These are phyloP conservation scores for Yarrowia galli DNA, from an alignment of 1,139 yeast genomes.

Conservation along the genomic window DNA sequence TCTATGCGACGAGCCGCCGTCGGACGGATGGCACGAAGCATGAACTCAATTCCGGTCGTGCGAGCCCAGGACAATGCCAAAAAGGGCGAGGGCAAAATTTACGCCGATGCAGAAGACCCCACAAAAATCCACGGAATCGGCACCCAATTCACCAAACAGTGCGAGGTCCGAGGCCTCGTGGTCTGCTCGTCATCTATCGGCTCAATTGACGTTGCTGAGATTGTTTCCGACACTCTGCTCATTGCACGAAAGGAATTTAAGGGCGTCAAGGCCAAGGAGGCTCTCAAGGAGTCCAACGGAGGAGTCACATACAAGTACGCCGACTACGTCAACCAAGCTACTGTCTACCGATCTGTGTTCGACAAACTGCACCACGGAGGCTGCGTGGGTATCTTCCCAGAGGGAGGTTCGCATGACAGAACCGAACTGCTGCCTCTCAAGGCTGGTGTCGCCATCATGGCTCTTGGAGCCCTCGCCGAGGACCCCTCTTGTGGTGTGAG, in stretches of 20 bases:
- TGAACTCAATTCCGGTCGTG: constrained; percentile 85
- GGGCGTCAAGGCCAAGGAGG: constrained; percentile 55
- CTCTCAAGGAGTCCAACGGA: constrained; percentile 46
- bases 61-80: constrained; percentile 86
- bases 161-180: constrained; percentile 70
- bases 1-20: constrained; percentile 72
- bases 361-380: constrained; percentile 79
- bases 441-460: constrained; percentile 99
- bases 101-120: constrained; percentile 56
- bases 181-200: constrained; percentile 85
- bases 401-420: constrained; percentile 96
- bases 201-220: constrained; percentile 70
- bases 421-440: constrained; percentile 88
- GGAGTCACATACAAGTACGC: constrained; percentile 79
- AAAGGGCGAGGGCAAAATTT: constrained; percentile 67
- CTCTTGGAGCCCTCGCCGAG: constrained; percentile 84
- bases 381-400: constrained; percentile 95
- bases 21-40: constrained; percentile 77
- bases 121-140: constrained; percentile 66
- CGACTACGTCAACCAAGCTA: constrained; percentile 81
- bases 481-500: constrained; percentile 75
- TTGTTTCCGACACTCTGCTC: constrained; percentile 77
- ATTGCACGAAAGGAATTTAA: constrained; percentile 77
- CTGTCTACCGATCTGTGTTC: constrained; percentile 82
- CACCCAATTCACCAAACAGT: constrained; percentile 72